Evolutionary conservation across 441 rosid species (phyloP), one percentile per base, ranked within the genome.

Genomic region (Arabidopsis hybrid): DNA sequence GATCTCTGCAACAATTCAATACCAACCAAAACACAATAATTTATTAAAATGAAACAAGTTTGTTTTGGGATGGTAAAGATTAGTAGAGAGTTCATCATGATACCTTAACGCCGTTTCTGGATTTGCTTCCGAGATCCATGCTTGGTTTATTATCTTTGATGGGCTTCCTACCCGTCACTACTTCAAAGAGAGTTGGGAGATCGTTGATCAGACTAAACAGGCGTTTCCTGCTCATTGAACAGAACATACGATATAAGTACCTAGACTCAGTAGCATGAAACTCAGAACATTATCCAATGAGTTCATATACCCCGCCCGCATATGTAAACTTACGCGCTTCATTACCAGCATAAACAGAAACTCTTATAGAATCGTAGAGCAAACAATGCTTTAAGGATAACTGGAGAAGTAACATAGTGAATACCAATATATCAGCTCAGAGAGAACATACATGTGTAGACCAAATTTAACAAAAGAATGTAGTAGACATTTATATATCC

Each of bases 121-220:
- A 88, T 83, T 88, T 91, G 90, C 97, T 88, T 71, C 92, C 87
- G 8, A 85, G 77, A 47, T 88, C 95, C 80, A 78, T 78, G 61
- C 80, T 81, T 17, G 95, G 89, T 76, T 88, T 88, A 55, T 89
- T 88, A 57, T 91, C 96, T 82, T 88, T 89, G 70, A 66, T 69
- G n/a, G 88, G 79, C 57, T 84, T 87, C 82, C 89, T 85, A 71
- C 85, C 95, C 1, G 95, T 85, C 31, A 94, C 91, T 50, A 89
- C 90, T 77, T 91, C 98, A 71, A 87, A 90, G 36, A 93, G 88
- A 59, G 97, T 89, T 26, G 96, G 96, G 58, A 85, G 84, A 72
- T 91, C 96, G 76, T 94, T 94, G 70, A 86, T 85, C 77, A 91
- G 72, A 89, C 92, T 88, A 81, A 90, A 91, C 10, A 94, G 83